Conservation (phyloP, 2,329 filamentous ascomycete species). For the Simplicillium aogashimaense region DNA sequence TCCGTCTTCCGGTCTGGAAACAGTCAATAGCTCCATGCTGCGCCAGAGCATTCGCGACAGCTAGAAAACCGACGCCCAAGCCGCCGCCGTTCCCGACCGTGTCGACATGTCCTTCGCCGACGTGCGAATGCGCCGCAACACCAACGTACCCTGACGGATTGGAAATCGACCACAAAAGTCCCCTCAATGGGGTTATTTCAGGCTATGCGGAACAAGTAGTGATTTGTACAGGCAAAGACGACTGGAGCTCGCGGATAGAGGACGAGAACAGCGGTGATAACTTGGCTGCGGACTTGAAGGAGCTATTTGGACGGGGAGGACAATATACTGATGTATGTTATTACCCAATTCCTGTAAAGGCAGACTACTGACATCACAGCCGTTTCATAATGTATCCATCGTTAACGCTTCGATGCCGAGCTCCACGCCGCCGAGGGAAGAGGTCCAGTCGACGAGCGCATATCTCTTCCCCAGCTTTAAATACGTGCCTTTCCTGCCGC, state of each 20-base stretch:
- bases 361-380: constrained; percentile 42
- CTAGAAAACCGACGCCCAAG: neutral
- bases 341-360: neutral
- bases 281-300: constrained; percentile 62
- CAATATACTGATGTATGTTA: constrained; percentile 55
- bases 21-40: too few relatives aligned
- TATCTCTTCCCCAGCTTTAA: constrained; percentile 79
- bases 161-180: constrained; percentile 61
- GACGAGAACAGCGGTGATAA: constrained; percentile 62
- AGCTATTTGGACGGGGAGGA: constrained; percentile 56
- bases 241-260: constrained; percentile 81
- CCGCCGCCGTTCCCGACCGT: constrained; percentile 32
- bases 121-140: constrained; percentile 62
- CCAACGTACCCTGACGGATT: constrained; percentile 56
- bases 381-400: constrained; percentile 71
- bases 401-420: constrained; percentile 68
- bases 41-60: too few relatives aligned
- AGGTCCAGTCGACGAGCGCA: constrained; percentile 49
- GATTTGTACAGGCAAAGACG: constrained; percentile 67
- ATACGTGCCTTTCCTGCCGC: constrained; percentile 63
- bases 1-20: too few relatives aligned
- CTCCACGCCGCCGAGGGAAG: constrained; percentile 30
- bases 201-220: constrained; percentile 75
- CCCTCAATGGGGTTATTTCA: constrained; percentile 67
- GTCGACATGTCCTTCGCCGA: constrained; percentile 60